Conservation (phyloP, 2,329 filamentous ascomycete genomes). For the Cytospora paraplurivora region DNA sequence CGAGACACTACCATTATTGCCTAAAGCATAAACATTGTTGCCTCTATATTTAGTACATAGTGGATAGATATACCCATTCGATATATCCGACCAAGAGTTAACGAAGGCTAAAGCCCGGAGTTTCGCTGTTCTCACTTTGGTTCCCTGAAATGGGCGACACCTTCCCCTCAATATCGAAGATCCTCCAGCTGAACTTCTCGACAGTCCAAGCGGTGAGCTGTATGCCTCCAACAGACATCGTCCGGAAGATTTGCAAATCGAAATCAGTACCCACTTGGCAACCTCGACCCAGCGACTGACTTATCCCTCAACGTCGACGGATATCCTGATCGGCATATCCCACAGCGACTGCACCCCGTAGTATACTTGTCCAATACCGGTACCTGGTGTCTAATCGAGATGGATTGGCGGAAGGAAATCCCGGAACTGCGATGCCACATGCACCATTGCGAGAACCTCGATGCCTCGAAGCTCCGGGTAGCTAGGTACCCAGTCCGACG, state of each 20-base stretch:
- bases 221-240: not conserved
- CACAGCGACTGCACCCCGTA: not conserved
- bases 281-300: not conserved
- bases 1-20: not conserved
- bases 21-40: not conserved
- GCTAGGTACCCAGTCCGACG: not conserved
- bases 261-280: not conserved
- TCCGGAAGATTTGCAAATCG: not conserved
- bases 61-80: too few species aligned
- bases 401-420: not conserved
- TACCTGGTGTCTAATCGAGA: not conserved
- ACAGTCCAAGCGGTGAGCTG: too few species aligned
- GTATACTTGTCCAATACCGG: not conserved
- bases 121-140: too few species aligned
- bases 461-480: not conserved
- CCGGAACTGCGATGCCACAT: not conserved
- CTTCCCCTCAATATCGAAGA: too few species aligned
- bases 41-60: not conserved
- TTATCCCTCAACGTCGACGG: not conserved
- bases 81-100: not conserved
- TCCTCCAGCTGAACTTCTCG: too few species aligned
- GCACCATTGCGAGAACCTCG: not conserved
- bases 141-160: too few species aligned
- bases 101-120: not conserved
- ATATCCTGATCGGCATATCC: not conserved